Base-by-base conservation (phyloP, 139 green algal genomes). In the Limnomonas spitsbergensis region DNA sequence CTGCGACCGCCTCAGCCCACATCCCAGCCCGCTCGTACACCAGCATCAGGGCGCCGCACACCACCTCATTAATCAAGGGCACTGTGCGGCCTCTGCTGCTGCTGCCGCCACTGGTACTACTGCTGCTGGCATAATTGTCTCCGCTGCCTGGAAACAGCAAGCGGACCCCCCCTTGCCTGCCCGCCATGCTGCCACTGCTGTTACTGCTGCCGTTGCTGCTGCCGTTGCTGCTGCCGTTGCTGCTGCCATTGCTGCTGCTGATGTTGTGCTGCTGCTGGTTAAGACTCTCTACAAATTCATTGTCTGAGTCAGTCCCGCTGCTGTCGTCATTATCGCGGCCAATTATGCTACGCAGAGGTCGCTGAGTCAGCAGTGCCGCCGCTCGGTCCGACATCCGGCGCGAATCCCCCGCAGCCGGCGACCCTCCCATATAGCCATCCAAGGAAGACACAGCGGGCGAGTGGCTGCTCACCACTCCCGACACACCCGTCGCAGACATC, bases 41-140 rank as follows among this genome's bases (percentile, higher is more conserved):
- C 47, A 90, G 68, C 92, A 97, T 97, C 69, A 97, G 84, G 3
- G 92, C 89, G 1, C 88, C 89, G 40, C 89, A 94, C 29, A 97
- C 90, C 0, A 95, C 92, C 81, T 94, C 91, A 76, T 95, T 97
- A 4, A 97, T 56, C 54, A 90, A 34, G 9, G 47, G 4, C 27
- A 20, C 73, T 42, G 14, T 61, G 76, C 56, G 27, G 61, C 20
- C 66, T 4, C 38, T 4, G 38, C 31, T 36, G 76, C 76, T 4
- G 40, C 31, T 6, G 61, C 76, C 37, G 20, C 47, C 47, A 61
- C 20, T 61, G 20, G 38, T 2, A 35, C 31, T 38, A 39, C 56
- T 42, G 38, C 31, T 68, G 47, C 32, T 34, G 53, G n/a, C 52
- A 61, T 14, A 20, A 61, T 61, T 20, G 47, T 61, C 47, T 61